Evolutionary conservation across 2,329 filamentous ascomycete genomes (phyloP), one percentile per base, ranked within the genome.

Genomic region (Metarhizium anisopliae): DNA sequence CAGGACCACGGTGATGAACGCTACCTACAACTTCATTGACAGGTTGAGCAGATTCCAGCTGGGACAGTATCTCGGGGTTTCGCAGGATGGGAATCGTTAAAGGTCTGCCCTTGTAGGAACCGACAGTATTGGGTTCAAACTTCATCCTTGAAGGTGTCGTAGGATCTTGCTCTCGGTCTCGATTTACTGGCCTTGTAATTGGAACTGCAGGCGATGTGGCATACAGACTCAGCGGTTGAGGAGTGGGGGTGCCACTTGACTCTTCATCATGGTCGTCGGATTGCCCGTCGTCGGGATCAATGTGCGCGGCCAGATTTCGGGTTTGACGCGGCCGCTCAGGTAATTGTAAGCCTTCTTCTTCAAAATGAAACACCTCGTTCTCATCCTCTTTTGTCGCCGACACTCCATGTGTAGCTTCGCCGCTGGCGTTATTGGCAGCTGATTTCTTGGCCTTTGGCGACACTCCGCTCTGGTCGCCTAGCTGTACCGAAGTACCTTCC

Each of bases 41-140:
- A 18, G 77, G 70, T 42, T 78, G 77, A 52, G 80, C 66, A 11
- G 74, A 73, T 11, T 72, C 74, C 2, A 78, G 78, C 60, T 72
- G 70, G 29, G 74, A 76, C 56, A 79, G 74, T 1, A 82, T 54
- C 25, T 77, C 73, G 8, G 76, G 72, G 51, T 78, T 73, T 51
- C 72, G 73, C 50, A 83, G 73, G 14, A 82, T 70, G 2, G 77
- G 74, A 69, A 82, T 79, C 40, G 74, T 70, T 51, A 83, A 75
- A 14, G 79, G 73, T 20, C 73, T 73, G 47, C 79, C 79, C 61
- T 75, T 79, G 61, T 80, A 81, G n/a, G 79, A 82, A 2, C 79
- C 79, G 14, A 78, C 65, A 6, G 76, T 77, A 18, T 72, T 72
- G 25, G 70, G 64, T 47, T 70, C 65, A 53, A 70, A 70, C 50